Percentiles rank a stretch among this genome's conserved stretches.
Evolutionary conservation across 257 asterid genomes (phyloP).

Genomic region (Solanum bulbocastanum): DNA sequence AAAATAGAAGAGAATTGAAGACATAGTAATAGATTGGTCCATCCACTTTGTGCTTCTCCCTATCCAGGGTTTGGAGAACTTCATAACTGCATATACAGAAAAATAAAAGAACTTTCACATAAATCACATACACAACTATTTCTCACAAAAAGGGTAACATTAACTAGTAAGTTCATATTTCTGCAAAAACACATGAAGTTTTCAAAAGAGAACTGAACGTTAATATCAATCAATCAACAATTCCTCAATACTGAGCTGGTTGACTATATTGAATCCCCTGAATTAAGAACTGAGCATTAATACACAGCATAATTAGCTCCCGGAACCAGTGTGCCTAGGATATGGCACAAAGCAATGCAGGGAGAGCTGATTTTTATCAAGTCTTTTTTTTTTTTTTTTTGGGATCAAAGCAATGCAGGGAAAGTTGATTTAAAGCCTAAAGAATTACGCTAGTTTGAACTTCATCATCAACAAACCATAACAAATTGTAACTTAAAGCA

Average conservation of each 20-base stretch:
- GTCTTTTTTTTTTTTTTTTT: neutral
- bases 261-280: neutral
- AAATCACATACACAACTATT: neutral
- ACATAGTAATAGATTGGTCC: slow-evolving; percentile 76
- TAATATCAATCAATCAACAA: neutral
- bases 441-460: neutral
- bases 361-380: neutral
- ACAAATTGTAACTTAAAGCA: neutral
- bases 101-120: neutral
- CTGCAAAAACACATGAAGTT: neutral
- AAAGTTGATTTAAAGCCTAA: neutral
- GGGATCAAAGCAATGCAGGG: neutral
- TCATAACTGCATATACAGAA: slow-evolving; percentile 46
- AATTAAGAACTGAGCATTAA: neutral
- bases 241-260: neutral
- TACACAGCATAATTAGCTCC: neutral
- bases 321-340: neutral
- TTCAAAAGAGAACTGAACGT: neutral
- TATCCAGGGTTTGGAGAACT: slow-evolving; percentile 35
- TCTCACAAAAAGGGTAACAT: neutral
- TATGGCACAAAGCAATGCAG: neutral
- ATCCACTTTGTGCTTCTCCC: slow-evolving; percentile 40
- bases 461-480: neutral
- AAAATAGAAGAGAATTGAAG: slow-evolving; percentile 77
- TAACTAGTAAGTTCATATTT: neutral